phyloP scores from a whole-genome alignment of 225 moss, liverwort and hornwort genomes.

The Marchantia polymorpha region DNA sequence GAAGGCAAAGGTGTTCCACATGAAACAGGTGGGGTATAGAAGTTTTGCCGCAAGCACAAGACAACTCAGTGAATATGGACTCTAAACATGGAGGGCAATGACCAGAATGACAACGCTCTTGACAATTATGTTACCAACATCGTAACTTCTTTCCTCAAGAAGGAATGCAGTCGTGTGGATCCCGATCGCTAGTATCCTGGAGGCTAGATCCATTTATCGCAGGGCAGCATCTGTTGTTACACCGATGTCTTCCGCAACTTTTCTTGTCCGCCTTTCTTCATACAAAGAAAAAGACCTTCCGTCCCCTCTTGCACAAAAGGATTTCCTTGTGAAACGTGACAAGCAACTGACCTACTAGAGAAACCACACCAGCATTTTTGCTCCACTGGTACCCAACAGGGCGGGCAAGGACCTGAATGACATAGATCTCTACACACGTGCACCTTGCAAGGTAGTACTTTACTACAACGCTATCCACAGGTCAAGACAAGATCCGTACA shows the following conservation, averaged over 20 bases:
- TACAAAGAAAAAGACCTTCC: conserved; percentile 67
- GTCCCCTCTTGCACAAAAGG: conserved; percentile 32
- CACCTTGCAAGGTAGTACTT: conserved; percentile 54
- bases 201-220: conserved; percentile 30
- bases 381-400: conserved; percentile 67
- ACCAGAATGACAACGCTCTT: conserved; percentile 83
- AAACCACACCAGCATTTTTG: conserved; percentile 85
- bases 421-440: conserved; percentile 72
- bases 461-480: conserved; percentile 65
- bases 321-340: conserved; percentile 48
- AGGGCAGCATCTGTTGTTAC: conserved; percentile 80
- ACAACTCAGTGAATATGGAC: conserved; percentile 80
- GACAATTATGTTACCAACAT: conserved; percentile 83
- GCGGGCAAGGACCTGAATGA: conserved; percentile 68
- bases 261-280: conserved; percentile 83
- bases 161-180: conserved; percentile 75
- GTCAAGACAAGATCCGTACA: conserved; percentile 79
- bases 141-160: conserved; percentile 87
- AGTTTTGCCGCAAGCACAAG: conserved; percentile 89
- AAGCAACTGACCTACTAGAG: conserved; percentile 70
- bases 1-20: conserved; percentile 95
- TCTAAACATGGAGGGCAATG: conserved; percentile 95
- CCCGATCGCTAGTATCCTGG: conserved; percentile 44
- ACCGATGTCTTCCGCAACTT: conserved; percentile 84
- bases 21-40: conserved; percentile 87